These are phyloP conservation scores for Ephemerocybe angulata DNA, from an alignment of 768 basidiomycete genomes.

Conservation along the genomic window DNA sequence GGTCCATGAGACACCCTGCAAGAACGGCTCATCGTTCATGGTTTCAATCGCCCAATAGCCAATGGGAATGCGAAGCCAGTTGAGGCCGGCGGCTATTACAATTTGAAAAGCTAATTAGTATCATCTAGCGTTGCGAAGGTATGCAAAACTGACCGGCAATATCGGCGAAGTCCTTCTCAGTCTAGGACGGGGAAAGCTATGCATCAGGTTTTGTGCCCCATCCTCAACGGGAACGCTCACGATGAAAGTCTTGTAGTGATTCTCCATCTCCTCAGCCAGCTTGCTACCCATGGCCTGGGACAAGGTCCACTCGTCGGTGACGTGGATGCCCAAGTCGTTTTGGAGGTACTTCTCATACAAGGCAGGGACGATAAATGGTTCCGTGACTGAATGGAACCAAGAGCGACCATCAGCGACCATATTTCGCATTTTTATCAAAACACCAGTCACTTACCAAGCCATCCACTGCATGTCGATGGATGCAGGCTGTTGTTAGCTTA, in stretches of 20 bases:
- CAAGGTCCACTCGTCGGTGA: constrained; percentile 76
- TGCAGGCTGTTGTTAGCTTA: too few species aligned
- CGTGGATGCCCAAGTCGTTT: constrained; percentile 32
- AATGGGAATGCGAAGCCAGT: constrained; percentile 82
- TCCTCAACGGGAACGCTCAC: too few species aligned
- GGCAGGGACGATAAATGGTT: constrained; percentile 73
- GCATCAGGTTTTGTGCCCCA: too few species aligned
- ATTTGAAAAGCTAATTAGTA: constrained; percentile 25
- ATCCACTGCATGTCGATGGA: too few species aligned
- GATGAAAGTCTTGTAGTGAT: constrained; percentile 53
- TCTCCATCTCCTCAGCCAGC: constrained; percentile 62
- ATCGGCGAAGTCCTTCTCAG: constrained; percentile 36
- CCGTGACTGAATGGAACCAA: constrained; percentile 42
- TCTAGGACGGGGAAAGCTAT: constrained; percentile 17
- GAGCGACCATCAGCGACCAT: neutral
- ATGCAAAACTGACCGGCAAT: constrained; percentile 32
- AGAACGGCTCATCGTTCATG: constrained; percentile 73
- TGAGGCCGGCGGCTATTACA: constrained; percentile 68
- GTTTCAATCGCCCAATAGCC: constrained; percentile 88
- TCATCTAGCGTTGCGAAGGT: too few species aligned
- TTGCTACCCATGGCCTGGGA: constrained; percentile 64
- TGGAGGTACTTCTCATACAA: constrained; percentile 64
- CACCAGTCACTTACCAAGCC: constrained; percentile 39
- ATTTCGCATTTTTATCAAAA: too few species aligned
- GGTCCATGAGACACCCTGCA: constrained; percentile 73